Base-by-base conservation (phyloP, 2,329 filamentous ascomycete species). In the Penicillium sp. region DNA sequence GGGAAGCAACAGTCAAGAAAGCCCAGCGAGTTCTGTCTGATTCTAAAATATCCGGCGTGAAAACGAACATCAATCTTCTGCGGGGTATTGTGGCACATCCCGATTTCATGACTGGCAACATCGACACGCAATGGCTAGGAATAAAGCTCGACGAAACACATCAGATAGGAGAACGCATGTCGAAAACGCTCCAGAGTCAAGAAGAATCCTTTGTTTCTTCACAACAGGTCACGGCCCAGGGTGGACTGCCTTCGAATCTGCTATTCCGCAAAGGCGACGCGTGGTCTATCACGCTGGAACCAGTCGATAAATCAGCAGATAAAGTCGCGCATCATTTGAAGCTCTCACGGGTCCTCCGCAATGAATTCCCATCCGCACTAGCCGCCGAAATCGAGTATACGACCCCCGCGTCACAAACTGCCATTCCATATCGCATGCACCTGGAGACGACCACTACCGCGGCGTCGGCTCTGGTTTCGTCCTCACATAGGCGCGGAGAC, bases 51-150 rank as follows among this genome's bases (percentile, higher is more conserved):
- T 64, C 61, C 0, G 84, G 83, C 1, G 72, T 86, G 4, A 80
- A 80, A 57, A 86, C 83, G 0, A 86, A 84, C 52, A 57, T 85
- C 14, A 69, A 74, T 44, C 66, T 85, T 1, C 71, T 87, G 0
- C 70, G 75, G 35, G 81, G 77, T 0, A 81, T 86, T 14, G 68
- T 83, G 4, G 67, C 69, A 0, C 78, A 81, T 56, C 57, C 68
- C 1, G 76, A 79, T 38, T 85, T 87, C 56, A 48, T 71, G 0
- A 53, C 64, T 0, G 77, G 79, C 8, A 55, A 55, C 1, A 79
- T 78, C 51, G 78, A 83, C 56, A 85, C 81, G 0, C 76, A 77
- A 58, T 85, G 83, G 84, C 71, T 86, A 1, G 80, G 83, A 63
- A 56, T 62, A 16, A 75, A 78, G 25, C 72, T 85, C 2, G 58